Base-by-base conservation (phyloP, 768 basidiomycete species). In the Collybiopsis confluens region DNA sequence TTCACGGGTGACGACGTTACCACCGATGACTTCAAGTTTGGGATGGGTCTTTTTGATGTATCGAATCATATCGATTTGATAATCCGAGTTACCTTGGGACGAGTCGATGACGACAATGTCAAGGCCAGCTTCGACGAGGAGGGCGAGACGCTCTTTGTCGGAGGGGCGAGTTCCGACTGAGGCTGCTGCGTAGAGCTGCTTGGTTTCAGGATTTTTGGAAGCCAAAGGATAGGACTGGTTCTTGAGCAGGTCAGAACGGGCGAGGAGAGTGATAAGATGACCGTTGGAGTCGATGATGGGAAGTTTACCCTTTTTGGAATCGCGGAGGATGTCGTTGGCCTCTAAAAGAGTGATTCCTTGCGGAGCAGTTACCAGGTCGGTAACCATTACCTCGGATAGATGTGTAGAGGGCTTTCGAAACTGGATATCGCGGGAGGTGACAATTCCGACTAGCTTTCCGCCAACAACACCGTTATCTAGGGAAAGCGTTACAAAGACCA, bases 1-100 rank as follows among this genome's bases (percentile, higher is more conserved):
- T 65, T 97, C 95, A 54, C 97, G 87, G 4, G 95, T 98, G 58
- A 99, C 96, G 56, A 99, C 95, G 68, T 99, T 98, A 37, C 97
- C 96, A 1, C 92, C 96, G 55, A 99, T 90, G 59, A 98, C 86
- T 63, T 99, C 91, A 56, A 99, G 80, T 46, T 81, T 74, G 5
- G 95, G 91, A 73, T 79, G 92, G 1, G 85, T 89, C 42, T 74
- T 43, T 70, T 98, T 98, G 75, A 97, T 90, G 88, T 91, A 97
- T 48, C 79, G 68, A 60, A 99, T 83, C 90, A 98, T 98, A 40
- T 98, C 94, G 60, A 90, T 79, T 67, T 98, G 95, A 76, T 77
- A 99, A 43, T 86, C 66, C 4, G 94, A 97, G 74, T 98, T 97
- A 52, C 97, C 97, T 68, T 99, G 97, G 1, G 91, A 93, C 3